Percentiles rank a stretch among this genome's conserved stretches.
Conservation (phyloP, 441 rosid species). For the Pelargonium fulgidum region DNA sequence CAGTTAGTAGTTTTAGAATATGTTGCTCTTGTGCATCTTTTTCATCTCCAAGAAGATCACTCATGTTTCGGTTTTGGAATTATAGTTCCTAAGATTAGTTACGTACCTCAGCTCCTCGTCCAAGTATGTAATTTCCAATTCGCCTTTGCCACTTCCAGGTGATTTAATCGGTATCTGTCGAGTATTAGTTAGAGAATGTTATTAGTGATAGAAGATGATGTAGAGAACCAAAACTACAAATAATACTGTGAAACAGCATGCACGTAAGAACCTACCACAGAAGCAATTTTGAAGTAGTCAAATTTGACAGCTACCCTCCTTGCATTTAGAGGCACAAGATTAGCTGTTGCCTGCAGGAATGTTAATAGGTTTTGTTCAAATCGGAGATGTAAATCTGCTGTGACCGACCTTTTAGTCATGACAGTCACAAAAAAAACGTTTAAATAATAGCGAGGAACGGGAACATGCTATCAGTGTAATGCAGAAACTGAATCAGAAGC, state of each 20-base stretch:
- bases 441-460: too few species aligned
- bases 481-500: background rate
- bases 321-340: slow-evolving; percentile 38
- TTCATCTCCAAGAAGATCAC: too few species aligned
- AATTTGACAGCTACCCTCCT: slow-evolving; percentile 44
- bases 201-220: too few species aligned
- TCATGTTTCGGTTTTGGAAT: too few species aligned
- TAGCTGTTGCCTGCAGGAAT: slow-evolving; percentile 34
- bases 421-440: too few species aligned
- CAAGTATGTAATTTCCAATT: slow-evolving; percentile 41
- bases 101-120: slow-evolving; percentile 39
- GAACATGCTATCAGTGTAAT: too few species aligned
- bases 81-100: background rate
- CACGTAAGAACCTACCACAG: slow-evolving; percentile 26
- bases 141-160: slow-evolving; percentile 44
- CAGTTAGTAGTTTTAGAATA: too few species aligned
- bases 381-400: too few species aligned
- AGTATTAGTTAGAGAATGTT: background rate
- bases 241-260: background rate
- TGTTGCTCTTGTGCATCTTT: too few species aligned
- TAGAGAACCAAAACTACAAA: too few species aligned
- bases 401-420: too few species aligned
- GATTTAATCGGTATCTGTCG: slow-evolving; percentile 31
- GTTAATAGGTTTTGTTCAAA: background rate
- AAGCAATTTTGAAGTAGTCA: slow-evolving; percentile 37